Evolutionary conservation across 2,329 filamentous ascomycete species (phyloP), one percentile per base, ranked within the genome.

Genomic region (Ophiobolus disseminans): DNA sequence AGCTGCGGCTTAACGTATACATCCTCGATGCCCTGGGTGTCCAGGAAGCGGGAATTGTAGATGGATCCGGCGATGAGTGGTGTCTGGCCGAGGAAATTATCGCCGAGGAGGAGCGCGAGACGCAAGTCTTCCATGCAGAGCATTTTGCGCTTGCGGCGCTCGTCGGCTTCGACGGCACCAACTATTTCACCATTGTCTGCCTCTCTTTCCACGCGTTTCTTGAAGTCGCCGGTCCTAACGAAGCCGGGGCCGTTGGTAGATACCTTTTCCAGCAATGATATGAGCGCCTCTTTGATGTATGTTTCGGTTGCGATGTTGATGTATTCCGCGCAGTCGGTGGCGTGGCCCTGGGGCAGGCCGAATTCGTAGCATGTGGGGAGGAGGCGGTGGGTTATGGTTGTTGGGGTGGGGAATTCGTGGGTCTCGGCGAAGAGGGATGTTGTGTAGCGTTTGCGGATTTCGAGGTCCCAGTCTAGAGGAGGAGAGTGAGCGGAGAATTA

Each of bases 161-260:
- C 87, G 67, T 89, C 91, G 3, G 89, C 84, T 72, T 97, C 91
- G 26, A 91, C 77, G 0, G 92, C 89, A 58, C 90, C 82, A 14
- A 82, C 78, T 1, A 95, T 71, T 60, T 92, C 89, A 4, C 91
- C 91, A n/a, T 85, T 80, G 31, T 85, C 81, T 68, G 96, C 91
- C 70, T 97, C 92, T 37, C 80, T 79, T 45, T 85, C 84, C 9
- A 96, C 79, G 68, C 90, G 89, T 49, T 83, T 81, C 55, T 85
- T 85, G 73, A 93, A 97, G 49, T 85, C 86, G 58, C 87, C 83
- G 2, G 91, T 96, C 69, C 91, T 87, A 49, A 97, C 84, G 45
- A 74, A 75, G 5, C 69, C 69, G 1, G 81, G 78, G 1, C 81
- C 83, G 53, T 86, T 86, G 21, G 74, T 75, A 40, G 80, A 74